A percentile compares a stretch with the other conserved stretches of the same genome.
Evolutionary conservation across 495 filamentous ascomycete species (phyloP).

Genomic region (Neurospora terricola): DNA sequence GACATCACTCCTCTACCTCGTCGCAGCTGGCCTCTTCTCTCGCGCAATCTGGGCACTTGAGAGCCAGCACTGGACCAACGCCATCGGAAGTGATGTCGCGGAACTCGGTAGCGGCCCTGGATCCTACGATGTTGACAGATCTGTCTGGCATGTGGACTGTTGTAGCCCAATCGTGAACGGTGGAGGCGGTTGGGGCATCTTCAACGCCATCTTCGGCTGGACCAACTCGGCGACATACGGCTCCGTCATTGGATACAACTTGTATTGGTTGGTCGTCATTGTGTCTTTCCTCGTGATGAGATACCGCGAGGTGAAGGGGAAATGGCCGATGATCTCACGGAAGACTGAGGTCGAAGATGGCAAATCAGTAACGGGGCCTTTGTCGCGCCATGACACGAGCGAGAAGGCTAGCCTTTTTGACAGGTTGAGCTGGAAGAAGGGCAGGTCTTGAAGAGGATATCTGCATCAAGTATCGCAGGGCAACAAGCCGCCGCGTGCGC

Average conservation of each 20-base stretch:
- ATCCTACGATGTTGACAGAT: constrained; percentile 75
- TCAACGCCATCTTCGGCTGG: constrained; percentile 80
- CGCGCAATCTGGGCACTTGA: constrained; percentile 66
- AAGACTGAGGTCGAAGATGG: constrained; percentile 7
- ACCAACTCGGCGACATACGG: constrained; percentile 80
- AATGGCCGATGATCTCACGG: constrained; percentile 48
- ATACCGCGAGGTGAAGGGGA: constrained; percentile 58
- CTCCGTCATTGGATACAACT: constrained; percentile 75
- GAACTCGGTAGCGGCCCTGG: constrained; percentile 72
- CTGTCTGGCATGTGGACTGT: constrained; percentile 91
- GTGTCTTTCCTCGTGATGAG: constrained; percentile 49
- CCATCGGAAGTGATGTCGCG: constrained; percentile 60
- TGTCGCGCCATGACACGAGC: background rate
- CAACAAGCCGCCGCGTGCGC: background rate
- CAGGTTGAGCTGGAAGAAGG: background rate
- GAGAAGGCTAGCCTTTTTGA: background rate
- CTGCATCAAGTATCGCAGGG: background rate
- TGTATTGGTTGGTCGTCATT: constrained; percentile 73
- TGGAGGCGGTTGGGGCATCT: constrained; percentile 81
- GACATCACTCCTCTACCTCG: constrained; percentile 76
- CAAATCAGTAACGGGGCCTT: background rate
- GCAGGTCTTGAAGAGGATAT: background rate
- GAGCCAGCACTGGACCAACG: constrained; percentile 51
- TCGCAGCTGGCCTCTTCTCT: constrained; percentile 78
- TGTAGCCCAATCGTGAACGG: constrained; percentile 63